Base-by-base conservation (phyloP, 768 basidiomycete genomes). In the Pleurotus cornucopiae region DNA sequence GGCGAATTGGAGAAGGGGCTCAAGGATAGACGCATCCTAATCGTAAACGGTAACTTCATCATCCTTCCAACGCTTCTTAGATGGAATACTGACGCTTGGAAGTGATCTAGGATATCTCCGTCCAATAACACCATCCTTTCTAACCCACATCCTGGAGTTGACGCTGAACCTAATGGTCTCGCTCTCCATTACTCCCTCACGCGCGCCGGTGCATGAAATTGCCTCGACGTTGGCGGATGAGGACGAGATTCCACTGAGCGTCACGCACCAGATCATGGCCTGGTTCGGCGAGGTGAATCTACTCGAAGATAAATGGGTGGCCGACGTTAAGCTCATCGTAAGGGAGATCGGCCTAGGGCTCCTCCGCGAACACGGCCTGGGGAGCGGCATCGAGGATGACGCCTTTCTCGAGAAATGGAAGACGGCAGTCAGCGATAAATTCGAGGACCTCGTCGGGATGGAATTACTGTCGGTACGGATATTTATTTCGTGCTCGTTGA, bases 261-360 rank as follows among this genome's bases (percentile, higher is more conserved):
- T 94, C 25, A 78, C 83, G 6, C 70, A 66, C 5, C 91, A 93
- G 65, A 77, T 94, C 23, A 82, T 97, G 75, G 66, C 71, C 0
- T 95, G 95, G 87, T 98, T 96, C 61, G 94, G 93, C 13, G 71
- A 75, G 3, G 67, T 86, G 3, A 23, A 40, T 25, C 38, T 53
- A 9, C 63, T 69, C 13, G 73, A 74, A 14, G 82, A 73, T 2
- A 69, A 68, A 43, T 94, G 93, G 91, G 76, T 66, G 41, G 82
- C 89, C 78, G 78, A 94, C 55, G 75, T 78, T 30, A 68, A 73
- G 4, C 75, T 74, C 2, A 73, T 91, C 13, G 79, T 94, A 5
- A 81, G 75, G 58, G 87, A 95, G 65, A 73, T 96, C 13, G 96
- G 95, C 1, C 61, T 91, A 49, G 87, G 87, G 0, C 74, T 95